Evolutionary conservation across 1,284 basidiomycete species (phyloP).

Genomic region (Ceratobasidium sp.): DNA sequence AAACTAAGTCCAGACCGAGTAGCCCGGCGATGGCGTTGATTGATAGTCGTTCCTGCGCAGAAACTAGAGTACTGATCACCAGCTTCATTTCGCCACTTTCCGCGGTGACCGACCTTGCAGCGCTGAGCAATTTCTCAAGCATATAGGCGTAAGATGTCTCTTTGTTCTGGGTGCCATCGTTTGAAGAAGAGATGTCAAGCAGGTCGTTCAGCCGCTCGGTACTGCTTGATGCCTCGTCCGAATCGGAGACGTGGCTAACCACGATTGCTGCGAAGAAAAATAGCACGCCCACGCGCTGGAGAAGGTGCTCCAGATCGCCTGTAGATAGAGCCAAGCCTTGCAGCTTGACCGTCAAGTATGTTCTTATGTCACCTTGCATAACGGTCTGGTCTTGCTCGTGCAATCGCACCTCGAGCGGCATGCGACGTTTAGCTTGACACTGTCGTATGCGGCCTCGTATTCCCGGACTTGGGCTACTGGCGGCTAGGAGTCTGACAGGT

Average conservation of each 20-base stretch:
- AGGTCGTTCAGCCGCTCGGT: too few species aligned
- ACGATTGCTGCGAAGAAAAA: neutral
- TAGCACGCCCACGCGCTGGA: neutral
- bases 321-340: neutral
- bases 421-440: too few species aligned
- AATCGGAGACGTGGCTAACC: neutral
- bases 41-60: neutral
- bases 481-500: neutral
- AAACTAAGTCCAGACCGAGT: neutral
- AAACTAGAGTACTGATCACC: neutral
- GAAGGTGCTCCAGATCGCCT: neutral
- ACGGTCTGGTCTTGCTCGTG: neutral
- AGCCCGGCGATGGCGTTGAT: neutral
- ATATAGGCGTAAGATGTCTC: neutral
- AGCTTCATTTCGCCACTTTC: neutral
- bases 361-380: slow-evolving; percentile 1
- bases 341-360: neutral
- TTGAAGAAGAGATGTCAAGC: too few species aligned
- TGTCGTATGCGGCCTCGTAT: neutral
- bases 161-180: neutral
- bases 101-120: neutral
- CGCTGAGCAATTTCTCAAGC: neutral
- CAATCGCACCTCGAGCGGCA: neutral
- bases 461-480: neutral
- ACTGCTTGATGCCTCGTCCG: too few species aligned